Conservation (phyloP, 2,329 filamentous ascomycete species). For the Zalaria sp. region DNA sequence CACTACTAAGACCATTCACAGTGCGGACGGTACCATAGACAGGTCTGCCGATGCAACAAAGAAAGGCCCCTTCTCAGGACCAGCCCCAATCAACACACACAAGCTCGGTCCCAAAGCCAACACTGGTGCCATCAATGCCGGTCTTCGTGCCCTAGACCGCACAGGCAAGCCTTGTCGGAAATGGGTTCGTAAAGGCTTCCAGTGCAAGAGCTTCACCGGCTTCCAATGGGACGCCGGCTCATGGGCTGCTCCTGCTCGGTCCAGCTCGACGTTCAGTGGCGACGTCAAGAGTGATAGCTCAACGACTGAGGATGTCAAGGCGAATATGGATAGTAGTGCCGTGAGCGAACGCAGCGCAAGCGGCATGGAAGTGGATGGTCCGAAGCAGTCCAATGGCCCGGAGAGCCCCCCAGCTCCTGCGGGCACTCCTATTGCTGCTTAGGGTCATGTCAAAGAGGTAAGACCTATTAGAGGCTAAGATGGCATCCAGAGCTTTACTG, state of each 20-base stretch:
- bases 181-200: slow-evolving; percentile 74
- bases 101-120: slow-evolving; percentile 95
- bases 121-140: slow-evolving; percentile 92
- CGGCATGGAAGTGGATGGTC: slow-evolving; percentile 28
- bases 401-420: slow-evolving; percentile 23
- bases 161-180: slow-evolving; percentile 83
- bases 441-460: too few relatives aligned
- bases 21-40: slow-evolving; percentile 37
- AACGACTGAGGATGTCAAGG: slow-evolving; percentile 40
- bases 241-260: slow-evolving; percentile 56
- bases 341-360: slow-evolving; percentile 47
- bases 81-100: slow-evolving; percentile 33
- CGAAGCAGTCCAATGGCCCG: slow-evolving; percentile 15
- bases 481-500: too few relatives aligned
- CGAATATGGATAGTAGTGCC: slow-evolving; percentile 43
- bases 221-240: slow-evolving; percentile 66
- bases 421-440: slow-evolving; percentile 13
- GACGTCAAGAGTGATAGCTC: slow-evolving; percentile 44
- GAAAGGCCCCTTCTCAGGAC: slow-evolving; percentile 28
- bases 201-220: slow-evolving; percentile 85
- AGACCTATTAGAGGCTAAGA: too few relatives aligned
- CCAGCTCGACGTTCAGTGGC: slow-evolving; percentile 37
- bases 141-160: slow-evolving; percentile 83
- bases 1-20: slow-evolving; percentile 14
- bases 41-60: slow-evolving; percentile 16